A percentile compares a stretch with the other conserved stretches of the same genome.
phyloP scores from a whole-genome alignment of 2,329 filamentous ascomycete genomes.

The Epichloe amarillans region DNA sequence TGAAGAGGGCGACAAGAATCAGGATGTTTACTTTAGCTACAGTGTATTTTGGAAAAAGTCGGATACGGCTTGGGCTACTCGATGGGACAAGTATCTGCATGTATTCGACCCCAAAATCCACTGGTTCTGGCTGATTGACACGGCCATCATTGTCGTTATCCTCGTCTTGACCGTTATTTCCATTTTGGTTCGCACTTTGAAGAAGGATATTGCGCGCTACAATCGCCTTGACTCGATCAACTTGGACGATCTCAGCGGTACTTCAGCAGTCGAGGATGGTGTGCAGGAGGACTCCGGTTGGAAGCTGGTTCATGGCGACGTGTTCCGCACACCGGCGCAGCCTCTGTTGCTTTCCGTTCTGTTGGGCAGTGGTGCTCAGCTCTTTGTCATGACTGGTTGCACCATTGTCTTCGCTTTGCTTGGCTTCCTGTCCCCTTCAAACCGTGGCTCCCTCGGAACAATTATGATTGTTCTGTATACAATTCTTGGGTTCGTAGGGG shows the following conservation, averaged over 20 bases:
- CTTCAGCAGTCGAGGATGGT: constrained; percentile 70
- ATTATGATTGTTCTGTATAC: constrained; percentile 92
- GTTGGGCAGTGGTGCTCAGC: constrained; percentile 83
- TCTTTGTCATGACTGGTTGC: constrained; percentile 94
- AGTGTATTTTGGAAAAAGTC: constrained; percentile 82
- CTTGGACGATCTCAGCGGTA: constrained; percentile 76
- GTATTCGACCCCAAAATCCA: constrained; percentile 97
- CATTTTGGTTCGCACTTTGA: constrained; percentile 76
- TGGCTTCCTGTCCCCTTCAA: constrained; percentile 89
- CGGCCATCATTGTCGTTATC: constrained; percentile 86
- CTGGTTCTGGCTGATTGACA: constrained; percentile 97
- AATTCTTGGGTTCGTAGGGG: constrained; percentile 85
- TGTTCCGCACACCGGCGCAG: constrained; percentile 77
- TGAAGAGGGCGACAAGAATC: constrained; percentile 38
- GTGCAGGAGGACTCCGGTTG: constrained; percentile 96
- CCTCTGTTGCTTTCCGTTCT: constrained; percentile 77
- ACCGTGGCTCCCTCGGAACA: constrained; percentile 84
- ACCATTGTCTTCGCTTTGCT: constrained; percentile 89
- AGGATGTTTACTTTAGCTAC: constrained; percentile 73
- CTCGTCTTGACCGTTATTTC: constrained; percentile 83
- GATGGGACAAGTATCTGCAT: constrained; percentile 98
- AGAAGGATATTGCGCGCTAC: constrained; percentile 93
- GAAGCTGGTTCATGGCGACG: constrained; percentile 96
- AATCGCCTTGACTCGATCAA: constrained; percentile 87
- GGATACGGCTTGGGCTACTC: constrained; percentile 79